Conservation (phyloP, 345 rosid genomes). For the Zanthoxylum bungeanum region DNA sequence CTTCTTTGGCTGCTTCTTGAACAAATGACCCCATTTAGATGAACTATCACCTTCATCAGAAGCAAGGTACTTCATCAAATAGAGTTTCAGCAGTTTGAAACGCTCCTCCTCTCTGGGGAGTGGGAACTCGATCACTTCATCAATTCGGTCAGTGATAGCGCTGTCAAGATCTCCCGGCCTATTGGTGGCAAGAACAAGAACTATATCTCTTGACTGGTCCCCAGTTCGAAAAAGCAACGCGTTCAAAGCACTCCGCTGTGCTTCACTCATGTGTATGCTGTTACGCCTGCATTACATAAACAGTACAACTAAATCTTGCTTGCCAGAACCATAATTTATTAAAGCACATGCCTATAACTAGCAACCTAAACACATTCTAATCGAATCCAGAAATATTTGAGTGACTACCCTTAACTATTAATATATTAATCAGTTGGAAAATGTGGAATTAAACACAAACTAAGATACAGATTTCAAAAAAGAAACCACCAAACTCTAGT, state of each 20-base stretch:
- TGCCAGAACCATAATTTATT: not conserved
- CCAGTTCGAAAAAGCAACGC: constrained; percentile 92
- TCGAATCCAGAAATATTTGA: not conserved
- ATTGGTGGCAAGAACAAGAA: constrained; percentile 88
- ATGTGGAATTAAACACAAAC: not conserved
- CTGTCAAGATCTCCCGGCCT: constrained; percentile 94
- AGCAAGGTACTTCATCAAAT: constrained; percentile 61
- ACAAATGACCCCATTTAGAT: constrained; percentile 31
- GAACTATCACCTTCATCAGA: constrained; percentile 31
- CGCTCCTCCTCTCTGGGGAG: constrained; percentile 91
- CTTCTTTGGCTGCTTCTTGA: constrained; percentile 62
- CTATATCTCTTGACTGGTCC: constrained; percentile 90
- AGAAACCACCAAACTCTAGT: not conserved
- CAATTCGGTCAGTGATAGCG: constrained; percentile 86
- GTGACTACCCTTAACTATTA: not conserved
- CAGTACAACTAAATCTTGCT: not conserved
- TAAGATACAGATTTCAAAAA: not conserved
- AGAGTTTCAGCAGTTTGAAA: constrained; percentile 68
- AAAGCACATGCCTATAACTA: not conserved
- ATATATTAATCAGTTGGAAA: not conserved
- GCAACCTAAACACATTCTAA: not conserved
- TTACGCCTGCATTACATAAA: constrained; percentile 63
- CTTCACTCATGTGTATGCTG: constrained; percentile 87
- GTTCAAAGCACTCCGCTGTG: constrained; percentile 88
- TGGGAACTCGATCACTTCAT: constrained; percentile 88